Evolutionary conservation across 2,329 filamentous ascomycete species (phyloP).

Genomic region (Trichophyton mentagrophytes): DNA sequence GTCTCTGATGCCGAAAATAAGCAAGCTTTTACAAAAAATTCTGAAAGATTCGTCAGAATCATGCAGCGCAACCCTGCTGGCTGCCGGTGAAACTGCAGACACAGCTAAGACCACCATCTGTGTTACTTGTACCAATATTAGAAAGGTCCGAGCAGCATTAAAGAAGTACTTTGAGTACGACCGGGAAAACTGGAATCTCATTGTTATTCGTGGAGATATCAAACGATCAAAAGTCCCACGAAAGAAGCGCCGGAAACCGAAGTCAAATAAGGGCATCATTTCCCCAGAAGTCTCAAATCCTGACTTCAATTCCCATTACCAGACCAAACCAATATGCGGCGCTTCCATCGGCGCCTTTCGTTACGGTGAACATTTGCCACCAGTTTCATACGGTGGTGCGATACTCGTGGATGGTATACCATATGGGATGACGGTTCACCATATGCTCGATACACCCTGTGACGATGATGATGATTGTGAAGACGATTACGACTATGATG

Average conservation of each 20-base stretch:
- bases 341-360: conserved; percentile 89
- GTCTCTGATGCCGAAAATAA: conserved; percentile 44
- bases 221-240: conserved; percentile 41
- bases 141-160: conserved; percentile 46
- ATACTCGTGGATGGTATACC: conserved; percentile 72
- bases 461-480: conserved; percentile 39
- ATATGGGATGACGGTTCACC: conserved; percentile 92
- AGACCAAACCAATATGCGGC: conserved; percentile 66
- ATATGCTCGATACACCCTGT: conserved; percentile 66
- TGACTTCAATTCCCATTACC: conserved; percentile 57
- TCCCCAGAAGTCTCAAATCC: conserved; percentile 19
- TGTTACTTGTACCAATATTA: conserved; percentile 47
- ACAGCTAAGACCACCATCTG: conserved; percentile 50
- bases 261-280: conserved; percentile 20
- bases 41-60: conserved; percentile 48
- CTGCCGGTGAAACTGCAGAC: conserved; percentile 45
- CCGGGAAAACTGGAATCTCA: conserved; percentile 44
- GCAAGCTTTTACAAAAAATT: conserved; percentile 46
- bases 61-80: conserved; percentile 47
- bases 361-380: conserved; percentile 70
- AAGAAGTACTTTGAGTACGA: conserved; percentile 47
- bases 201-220: conserved; percentile 48
- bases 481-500: conserved; percentile 27
- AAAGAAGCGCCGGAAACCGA: conserved; percentile 29
- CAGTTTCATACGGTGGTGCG: conserved; percentile 81